phyloP scores from a whole-genome alignment of 164 flowering plant genomes.

The Umbilicus rupestris region DNA sequence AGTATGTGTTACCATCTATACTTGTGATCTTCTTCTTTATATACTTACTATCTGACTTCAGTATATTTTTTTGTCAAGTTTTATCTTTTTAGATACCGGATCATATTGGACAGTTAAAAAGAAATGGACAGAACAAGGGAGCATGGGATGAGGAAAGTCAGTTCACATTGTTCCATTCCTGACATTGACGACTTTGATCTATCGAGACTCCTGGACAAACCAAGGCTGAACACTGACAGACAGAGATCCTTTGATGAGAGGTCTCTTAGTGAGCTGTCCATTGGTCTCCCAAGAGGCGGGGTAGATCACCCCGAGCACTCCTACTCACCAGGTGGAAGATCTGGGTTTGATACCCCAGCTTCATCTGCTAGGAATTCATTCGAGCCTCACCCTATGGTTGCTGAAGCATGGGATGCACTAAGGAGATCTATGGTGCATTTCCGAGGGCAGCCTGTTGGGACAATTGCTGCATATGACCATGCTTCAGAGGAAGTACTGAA shows the following conservation, averaged over 20 bases:
- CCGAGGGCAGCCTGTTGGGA: constrained; percentile 59
- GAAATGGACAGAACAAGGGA: constrained; percentile 3
- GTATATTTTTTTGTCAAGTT: not conserved
- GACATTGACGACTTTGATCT: constrained; percentile 52
- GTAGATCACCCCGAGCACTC: constrained; percentile 24
- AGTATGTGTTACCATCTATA: not conserved
- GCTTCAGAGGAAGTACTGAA: constrained; percentile 55
- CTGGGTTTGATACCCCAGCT: constrained; percentile 38
- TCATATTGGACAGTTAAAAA: not conserved
- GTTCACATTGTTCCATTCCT: constrained; percentile 32
- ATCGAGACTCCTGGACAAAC: constrained; percentile 36
- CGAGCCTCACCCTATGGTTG: constrained; percentile 52
- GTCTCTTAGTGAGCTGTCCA: constrained; percentile 43
- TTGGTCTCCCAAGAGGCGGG: constrained; percentile 24
- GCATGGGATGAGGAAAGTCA: constrained; percentile 14
- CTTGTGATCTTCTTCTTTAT: not conserved
- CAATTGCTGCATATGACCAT: constrained; percentile 60
- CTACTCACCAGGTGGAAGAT: constrained; percentile 35
- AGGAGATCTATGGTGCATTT: constrained; percentile 49
- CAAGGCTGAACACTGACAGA: constrained; percentile 40
- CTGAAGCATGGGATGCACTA: constrained; percentile 67
- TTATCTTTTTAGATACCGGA: not conserved
- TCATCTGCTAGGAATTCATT: constrained; percentile 29
- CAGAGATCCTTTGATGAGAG: constrained; percentile 53
- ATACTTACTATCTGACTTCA: not conserved